phyloP scores from a whole-genome alignment of 1,284 basidiomycete genomes.

The Apiotrichum sp. region DNA sequence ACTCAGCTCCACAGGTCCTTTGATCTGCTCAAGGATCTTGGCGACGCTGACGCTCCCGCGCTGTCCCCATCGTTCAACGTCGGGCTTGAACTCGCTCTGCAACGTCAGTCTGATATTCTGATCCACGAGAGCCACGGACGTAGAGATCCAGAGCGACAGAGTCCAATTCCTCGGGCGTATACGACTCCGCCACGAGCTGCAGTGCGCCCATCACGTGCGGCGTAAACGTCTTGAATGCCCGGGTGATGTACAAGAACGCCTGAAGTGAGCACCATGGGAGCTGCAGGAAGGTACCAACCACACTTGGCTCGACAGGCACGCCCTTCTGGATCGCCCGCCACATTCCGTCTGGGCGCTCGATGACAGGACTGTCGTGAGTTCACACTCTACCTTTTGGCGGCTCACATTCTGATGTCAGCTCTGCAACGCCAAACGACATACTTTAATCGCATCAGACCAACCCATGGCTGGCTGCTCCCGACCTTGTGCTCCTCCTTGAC shows the following conservation, averaged over 20 bases:
- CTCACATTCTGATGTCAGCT: constrained; percentile 9
- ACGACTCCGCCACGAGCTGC: constrained; percentile 66
- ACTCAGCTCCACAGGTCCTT: constrained; percentile 33
- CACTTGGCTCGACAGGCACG: constrained; percentile 62
- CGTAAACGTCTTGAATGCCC: constrained; percentile 66
- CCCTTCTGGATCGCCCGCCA: constrained; percentile 79
- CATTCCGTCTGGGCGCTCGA: constrained; percentile 60
- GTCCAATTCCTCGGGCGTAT: constrained; percentile 61
- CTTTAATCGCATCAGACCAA: constrained; percentile 82
- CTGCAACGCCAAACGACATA: constrained; percentile 44
- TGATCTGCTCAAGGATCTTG: constrained; percentile 39
- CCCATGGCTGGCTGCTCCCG: constrained; percentile 77
- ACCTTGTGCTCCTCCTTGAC: constrained; percentile 47
- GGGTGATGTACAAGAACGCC: constrained; percentile 76
- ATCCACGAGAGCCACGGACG: constrained; percentile 31
- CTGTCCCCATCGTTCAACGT: constrained; percentile 46
- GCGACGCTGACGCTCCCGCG: constrained; percentile 34
- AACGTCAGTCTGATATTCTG: neutral
- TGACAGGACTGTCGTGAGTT: constrained; percentile 59
- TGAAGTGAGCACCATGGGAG: constrained; percentile 13
- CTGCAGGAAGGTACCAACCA: constrained; percentile 31
- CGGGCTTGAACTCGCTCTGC: constrained; percentile 45
- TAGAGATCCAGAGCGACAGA: constrained; percentile 65
- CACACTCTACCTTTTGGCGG: constrained; percentile 4
- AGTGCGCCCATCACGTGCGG: constrained; percentile 73